These are phyloP conservation scores for Gymnopilus dilepis DNA, from an alignment of 768 basidiomycete species.

Conservation along the genomic window DNA sequence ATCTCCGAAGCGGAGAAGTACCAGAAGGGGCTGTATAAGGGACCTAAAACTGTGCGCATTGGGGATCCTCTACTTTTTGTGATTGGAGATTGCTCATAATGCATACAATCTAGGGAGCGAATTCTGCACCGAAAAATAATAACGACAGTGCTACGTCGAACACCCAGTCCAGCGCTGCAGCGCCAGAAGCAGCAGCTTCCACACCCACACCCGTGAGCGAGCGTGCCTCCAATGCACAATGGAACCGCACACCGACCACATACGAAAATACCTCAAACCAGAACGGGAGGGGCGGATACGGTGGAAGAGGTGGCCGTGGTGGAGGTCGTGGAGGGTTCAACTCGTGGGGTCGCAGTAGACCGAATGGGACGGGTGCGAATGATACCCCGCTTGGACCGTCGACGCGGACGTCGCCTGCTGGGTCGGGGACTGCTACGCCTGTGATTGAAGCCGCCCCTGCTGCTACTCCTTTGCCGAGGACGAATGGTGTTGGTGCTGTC, in stretches of 20 bases:
- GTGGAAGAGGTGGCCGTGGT: background rate
- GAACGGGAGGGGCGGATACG: slow-evolving; percentile 14
- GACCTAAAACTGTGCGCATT: slow-evolving; percentile 65
- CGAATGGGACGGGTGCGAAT: slow-evolving; percentile 65
- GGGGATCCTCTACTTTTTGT: too few species aligned
- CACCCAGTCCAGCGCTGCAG: too few species aligned
- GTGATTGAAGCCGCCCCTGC: slow-evolving; percentile 4
- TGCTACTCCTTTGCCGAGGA: slow-evolving; percentile 3
- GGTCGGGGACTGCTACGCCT: slow-evolving; percentile 2
- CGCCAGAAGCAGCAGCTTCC: too few species aligned
- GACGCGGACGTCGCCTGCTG: slow-evolving; percentile 40
- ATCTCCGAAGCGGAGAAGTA: slow-evolving; percentile 95
- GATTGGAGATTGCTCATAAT: too few species aligned
- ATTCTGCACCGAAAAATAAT: slow-evolving; percentile 13
- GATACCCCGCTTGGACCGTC: slow-evolving; percentile 73
- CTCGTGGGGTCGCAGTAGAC: slow-evolving; percentile 32
- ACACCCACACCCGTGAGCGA: background rate
- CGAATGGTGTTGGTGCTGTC: slow-evolving; percentile 9
- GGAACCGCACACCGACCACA: slow-evolving; percentile 18
- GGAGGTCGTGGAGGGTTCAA: slow-evolving; percentile 38
- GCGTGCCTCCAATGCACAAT: slow-evolving; percentile 25
- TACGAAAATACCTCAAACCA: slow-evolving; percentile 21
- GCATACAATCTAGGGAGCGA: too few species aligned
- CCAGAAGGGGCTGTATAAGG: slow-evolving; percentile 85
- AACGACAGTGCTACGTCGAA: too few species aligned